These are phyloP conservation scores for Ustilago shanxiensis DNA, from an alignment of 1,284 basidiomycete genomes.

Conservation along the genomic window DNA sequence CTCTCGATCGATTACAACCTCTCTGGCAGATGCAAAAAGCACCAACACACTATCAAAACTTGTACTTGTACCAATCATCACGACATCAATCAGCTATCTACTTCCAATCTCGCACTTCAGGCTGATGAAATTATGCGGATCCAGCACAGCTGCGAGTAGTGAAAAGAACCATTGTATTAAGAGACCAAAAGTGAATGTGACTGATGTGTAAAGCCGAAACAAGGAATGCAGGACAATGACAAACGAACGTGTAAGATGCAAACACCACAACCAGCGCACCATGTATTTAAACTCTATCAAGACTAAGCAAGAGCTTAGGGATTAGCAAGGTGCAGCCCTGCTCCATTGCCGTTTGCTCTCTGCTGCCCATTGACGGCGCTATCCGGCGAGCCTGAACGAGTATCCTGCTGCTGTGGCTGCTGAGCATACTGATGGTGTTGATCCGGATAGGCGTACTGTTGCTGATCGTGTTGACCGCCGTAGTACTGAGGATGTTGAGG, in stretches of 20 bases:
- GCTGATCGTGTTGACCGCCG: conserved; percentile 17
- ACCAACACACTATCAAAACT: not conserved
- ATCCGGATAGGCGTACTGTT: conserved; percentile 13
- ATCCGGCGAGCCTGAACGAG: conserved; percentile 34
- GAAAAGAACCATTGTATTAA: too few species aligned
- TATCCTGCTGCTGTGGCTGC: conserved; percentile 16
- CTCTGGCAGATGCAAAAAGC: too few species aligned
- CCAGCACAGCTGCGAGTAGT: too few species aligned
- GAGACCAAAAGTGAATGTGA: not conserved
- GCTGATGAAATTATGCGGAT: too few species aligned
- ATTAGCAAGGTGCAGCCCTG: conserved; percentile 48
- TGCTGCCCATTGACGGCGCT: not conserved
- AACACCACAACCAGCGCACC: not conserved
- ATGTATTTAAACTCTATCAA: too few species aligned
- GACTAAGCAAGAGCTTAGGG: too few species aligned
- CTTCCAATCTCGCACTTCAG: too few species aligned
- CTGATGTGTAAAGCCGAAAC: not conserved
- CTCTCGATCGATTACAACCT: too few species aligned
- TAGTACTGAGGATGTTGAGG: conserved; percentile 31
- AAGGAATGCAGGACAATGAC: not conserved
- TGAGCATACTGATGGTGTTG: conserved; percentile 21
- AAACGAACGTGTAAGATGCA: not conserved
- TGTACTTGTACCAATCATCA: conserved; percentile 1
- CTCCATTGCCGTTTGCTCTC: conserved; percentile 9
- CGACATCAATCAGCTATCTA: not conserved